Percentiles rank a stretch among this genome's conserved stretches.
Evolutionary conservation across 2,329 filamentous ascomycete species (phyloP).

Genomic region (Ophiostoma himal-ulmi): DNA sequence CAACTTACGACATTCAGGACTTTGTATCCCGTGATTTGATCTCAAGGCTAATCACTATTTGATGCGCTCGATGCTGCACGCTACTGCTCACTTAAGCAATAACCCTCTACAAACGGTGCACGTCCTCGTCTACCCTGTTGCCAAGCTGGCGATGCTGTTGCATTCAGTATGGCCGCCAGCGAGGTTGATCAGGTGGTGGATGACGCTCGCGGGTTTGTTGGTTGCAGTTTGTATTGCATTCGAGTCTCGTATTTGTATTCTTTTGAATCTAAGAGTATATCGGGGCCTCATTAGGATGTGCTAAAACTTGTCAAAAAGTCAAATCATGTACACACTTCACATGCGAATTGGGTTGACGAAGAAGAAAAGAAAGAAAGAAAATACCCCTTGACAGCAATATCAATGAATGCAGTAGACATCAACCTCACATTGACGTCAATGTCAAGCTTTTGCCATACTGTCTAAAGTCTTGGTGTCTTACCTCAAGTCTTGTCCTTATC

Average conservation of each 20-base stretch:
- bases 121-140: background rate
- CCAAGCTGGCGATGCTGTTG: constrained; percentile 5
- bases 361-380: background rate
- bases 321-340: background rate
- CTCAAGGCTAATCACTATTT: background rate
- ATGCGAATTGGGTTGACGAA: background rate
- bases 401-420: background rate
- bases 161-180: background rate
- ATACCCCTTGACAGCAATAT: background rate
- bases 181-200: background rate
- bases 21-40: background rate
- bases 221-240: background rate
- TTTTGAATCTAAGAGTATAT: background rate
- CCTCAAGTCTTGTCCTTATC: background rate
- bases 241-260: background rate
- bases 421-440: background rate
- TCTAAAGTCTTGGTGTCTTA: background rate
- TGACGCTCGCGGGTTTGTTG: background rate
- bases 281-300: background rate
- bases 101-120: background rate
- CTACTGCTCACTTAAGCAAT: too few relatives aligned
- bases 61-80: background rate
- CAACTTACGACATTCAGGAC: background rate
- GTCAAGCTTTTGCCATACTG: background rate
- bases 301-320: background rate